Conservation (phyloP, 1,284 basidiomycete genomes). For the Puccinia polysora region DNA sequence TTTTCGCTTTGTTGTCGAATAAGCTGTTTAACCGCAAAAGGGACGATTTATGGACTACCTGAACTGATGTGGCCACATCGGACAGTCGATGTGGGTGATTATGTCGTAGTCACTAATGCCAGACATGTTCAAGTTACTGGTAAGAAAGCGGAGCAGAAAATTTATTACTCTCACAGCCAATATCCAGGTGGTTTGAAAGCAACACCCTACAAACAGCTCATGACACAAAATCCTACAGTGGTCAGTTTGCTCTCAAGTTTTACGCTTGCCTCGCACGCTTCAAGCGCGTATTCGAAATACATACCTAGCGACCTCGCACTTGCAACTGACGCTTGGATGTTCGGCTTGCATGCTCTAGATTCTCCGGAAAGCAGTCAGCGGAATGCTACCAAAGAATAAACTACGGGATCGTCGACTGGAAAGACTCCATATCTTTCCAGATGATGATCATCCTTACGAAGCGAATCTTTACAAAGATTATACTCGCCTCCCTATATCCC, state of each 20-base stretch:
- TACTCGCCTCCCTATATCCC: conserved; percentile 12
- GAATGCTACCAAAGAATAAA: conserved; percentile 95
- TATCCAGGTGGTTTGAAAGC: conserved; percentile 91
- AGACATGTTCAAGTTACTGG: conserved; percentile 80
- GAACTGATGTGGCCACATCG: not conserved
- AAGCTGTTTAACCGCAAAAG: not conserved
- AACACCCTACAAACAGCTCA: conserved; percentile 74
- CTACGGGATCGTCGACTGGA: conserved; percentile 77
- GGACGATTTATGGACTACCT: not conserved
- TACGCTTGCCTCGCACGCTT: too few relatives aligned
- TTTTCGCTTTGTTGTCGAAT: not conserved
- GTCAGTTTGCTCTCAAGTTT: conserved; percentile 62
- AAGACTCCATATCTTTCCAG: conserved; percentile 72
- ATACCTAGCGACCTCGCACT: not conserved
- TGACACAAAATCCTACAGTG: conserved; percentile 81
- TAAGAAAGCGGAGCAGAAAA: conserved; percentile 76
- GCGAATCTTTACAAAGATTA: conserved; percentile 48
- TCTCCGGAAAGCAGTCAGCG: conserved; percentile 86
- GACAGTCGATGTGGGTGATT: conserved; percentile 78
- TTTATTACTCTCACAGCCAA: conserved; percentile 87
- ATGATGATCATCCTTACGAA: conserved; percentile 55
- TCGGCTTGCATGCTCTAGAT: conserved; percentile 60
- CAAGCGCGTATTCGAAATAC: not conserved
- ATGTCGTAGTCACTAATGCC: conserved; percentile 92
- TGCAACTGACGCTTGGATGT: not conserved